Percentiles rank a stretch among this genome's conserved stretches.
Evolutionary conservation across 495 filamentous ascomycete genomes (phyloP).

Genomic region (Penicillium pulvis): DNA sequence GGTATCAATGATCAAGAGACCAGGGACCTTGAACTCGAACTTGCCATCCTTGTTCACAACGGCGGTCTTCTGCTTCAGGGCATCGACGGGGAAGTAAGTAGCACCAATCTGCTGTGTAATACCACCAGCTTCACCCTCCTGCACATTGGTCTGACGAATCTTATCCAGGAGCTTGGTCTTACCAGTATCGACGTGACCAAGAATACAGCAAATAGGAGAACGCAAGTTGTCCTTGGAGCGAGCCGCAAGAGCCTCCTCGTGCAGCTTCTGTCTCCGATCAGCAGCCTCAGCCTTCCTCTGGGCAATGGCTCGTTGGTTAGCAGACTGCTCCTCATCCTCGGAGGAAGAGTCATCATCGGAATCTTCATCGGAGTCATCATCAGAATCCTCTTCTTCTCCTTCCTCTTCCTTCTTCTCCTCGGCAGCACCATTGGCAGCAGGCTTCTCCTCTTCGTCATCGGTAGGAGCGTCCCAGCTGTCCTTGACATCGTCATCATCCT

Average conservation of each 20-base stretch:
- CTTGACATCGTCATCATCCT: conserved; percentile 77
- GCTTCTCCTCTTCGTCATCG: conserved; percentile 68
- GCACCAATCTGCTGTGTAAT: conserved; percentile 99
- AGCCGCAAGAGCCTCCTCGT: conserved; percentile 89
- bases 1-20: conserved; percentile 96
- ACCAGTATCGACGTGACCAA: conserved; percentile 99
- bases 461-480: conserved; percentile 93
- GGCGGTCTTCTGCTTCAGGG: conserved; percentile 83
- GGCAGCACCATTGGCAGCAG: conserved; percentile 26
- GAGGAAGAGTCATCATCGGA: conserved; percentile 61
- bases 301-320: conserved; percentile 65
- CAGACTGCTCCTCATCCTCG: conserved; percentile 69
- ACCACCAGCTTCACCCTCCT: conserved; percentile 99
- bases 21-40: conserved; percentile 98
- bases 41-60: conserved; percentile 88
- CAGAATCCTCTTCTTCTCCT: conserved; percentile 45
- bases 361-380: conserved; percentile 56
- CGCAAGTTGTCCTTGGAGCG: conserved; percentile 92
- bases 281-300: conserved; percentile 85
- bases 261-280: conserved; percentile 82
- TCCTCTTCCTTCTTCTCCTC: conserved; percentile 30
- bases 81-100: conserved; percentile 97
- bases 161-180: conserved; percentile 99
- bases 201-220: conserved; percentile 98
- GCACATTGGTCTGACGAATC: conserved; percentile 97